Conservation (phyloP, 192 early-diverging fungal genomes). For the Coemansia furcata region DNA sequence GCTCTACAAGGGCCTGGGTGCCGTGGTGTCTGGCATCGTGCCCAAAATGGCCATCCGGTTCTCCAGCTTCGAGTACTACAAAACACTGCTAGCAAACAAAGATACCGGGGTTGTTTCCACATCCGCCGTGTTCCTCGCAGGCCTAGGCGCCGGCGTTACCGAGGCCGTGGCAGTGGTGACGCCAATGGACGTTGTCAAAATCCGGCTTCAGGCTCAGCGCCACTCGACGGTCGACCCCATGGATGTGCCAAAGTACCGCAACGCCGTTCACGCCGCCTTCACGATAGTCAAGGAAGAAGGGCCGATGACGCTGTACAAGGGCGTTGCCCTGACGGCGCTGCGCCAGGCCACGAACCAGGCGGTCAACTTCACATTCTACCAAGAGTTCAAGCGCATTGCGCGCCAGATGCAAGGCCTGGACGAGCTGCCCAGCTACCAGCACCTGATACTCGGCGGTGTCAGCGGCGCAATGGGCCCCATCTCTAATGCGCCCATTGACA, state of each 20-base stretch:
- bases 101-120: conserved; percentile 66
- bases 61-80: conserved; percentile 93
- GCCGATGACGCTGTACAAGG: conserved; percentile 83
- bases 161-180: conserved; percentile 95
- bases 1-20: conserved; percentile 97
- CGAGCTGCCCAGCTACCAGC: conserved; percentile 87
- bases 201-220: conserved; percentile 93
- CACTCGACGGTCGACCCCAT: conserved; percentile 96
- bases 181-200: conserved; percentile 99
- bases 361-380: conserved; percentile 97
- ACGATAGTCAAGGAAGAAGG: conserved; percentile 95
- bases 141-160: conserved; percentile 87
- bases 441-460: conserved; percentile 84
- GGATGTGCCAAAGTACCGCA: conserved; percentile 95
- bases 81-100: conserved; percentile 69
- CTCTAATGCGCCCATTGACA: conserved; percentile 96
- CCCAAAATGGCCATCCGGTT: conserved; percentile 99
- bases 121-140: conserved; percentile 74
- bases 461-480: conserved; percentile 90
- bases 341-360: conserved; percentile 98
- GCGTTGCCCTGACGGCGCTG: conserved; percentile 88
- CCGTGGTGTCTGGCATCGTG: conserved; percentile 93
- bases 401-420: conserved; percentile 64
- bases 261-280: conserved; percentile 86
- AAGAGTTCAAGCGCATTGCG: conserved; percentile 82